Evolutionary conservation across 73 alveolate genomes (phyloP).

Genomic region (Tetrahymena elliotti): DNA sequence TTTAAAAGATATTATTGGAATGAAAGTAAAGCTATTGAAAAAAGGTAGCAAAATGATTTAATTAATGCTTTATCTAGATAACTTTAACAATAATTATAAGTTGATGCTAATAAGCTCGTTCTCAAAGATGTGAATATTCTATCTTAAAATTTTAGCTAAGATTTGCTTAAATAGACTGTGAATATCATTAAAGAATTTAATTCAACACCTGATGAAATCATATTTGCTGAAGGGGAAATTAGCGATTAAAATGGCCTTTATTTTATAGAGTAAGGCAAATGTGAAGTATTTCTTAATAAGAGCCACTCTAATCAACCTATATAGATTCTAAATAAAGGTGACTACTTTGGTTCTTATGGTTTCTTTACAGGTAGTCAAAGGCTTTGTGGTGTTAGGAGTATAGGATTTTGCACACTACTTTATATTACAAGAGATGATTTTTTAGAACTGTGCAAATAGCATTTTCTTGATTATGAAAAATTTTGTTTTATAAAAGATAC

Average conservation of each 20-base stretch:
- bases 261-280: slow-evolving; percentile 7
- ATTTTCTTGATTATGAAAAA: slow-evolving; percentile 6
- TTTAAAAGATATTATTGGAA: neutral
- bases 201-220: slow-evolving; percentile 32
- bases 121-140: slow-evolving; percentile 7
- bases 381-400: slow-evolving; percentile 1
- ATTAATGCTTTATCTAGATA: neutral
- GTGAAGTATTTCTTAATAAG: neutral
- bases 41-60: neutral
- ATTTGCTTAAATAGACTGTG: neutral
- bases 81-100: neutral
- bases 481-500: slow-evolving; percentile 24
- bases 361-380: slow-evolving; percentile 21
- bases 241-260: slow-evolving; percentile 7
- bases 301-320: neutral
- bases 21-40: neutral
- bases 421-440: slow-evolving; percentile 9
- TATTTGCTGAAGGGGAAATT: slow-evolving; percentile 8
- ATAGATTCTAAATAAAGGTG: neutral
- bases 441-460: neutral
- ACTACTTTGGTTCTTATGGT: slow-evolving; percentile 15
- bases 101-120: slow-evolving; percentile 12
- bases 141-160: slow-evolving; percentile 4
- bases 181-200: neutral
- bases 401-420: neutral